Evolutionary conservation across 2,329 filamentous ascomycete species (phyloP).

Genomic region (Pseudogymnoascus sp.): DNA sequence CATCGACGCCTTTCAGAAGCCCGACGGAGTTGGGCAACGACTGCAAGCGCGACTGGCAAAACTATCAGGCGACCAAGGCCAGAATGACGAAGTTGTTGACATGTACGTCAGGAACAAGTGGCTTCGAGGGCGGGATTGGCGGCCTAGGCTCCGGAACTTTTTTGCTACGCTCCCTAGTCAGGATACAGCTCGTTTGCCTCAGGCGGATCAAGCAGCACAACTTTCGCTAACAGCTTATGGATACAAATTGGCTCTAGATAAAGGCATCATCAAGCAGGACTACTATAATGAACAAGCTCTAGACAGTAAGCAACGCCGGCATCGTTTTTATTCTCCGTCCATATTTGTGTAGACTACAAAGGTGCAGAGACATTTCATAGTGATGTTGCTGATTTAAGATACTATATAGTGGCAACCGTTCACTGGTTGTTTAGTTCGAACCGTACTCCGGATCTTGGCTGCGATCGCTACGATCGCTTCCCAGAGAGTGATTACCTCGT

Average conservation of each 20-base stretch:
- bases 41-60: conserved; percentile 8
- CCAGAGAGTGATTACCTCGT: not conserved
- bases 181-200: conserved; percentile 8
- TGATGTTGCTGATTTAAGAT: not conserved
- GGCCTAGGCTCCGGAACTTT: not conserved
- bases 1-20: conserved; percentile 10
- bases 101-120: not conserved
- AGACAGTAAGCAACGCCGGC: not conserved
- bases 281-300: not conserved
- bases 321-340: not conserved
- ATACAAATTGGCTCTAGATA: not conserved
- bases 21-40: conserved; percentile 10
- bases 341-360: not conserved
- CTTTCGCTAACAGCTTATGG: not conserved
- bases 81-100: not conserved
- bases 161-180: not conserved
- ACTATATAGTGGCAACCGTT: not conserved
- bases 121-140: not conserved
- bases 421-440: not conserved
- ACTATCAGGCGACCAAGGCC: not conserved
- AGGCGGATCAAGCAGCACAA: not conserved
- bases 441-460: not conserved
- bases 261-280: not conserved
- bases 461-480: not conserved
- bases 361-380: not conserved